Evolutionary conservation across 2,329 filamentous ascomycete genomes (phyloP).

Genomic region (Penicillium sp.): DNA sequence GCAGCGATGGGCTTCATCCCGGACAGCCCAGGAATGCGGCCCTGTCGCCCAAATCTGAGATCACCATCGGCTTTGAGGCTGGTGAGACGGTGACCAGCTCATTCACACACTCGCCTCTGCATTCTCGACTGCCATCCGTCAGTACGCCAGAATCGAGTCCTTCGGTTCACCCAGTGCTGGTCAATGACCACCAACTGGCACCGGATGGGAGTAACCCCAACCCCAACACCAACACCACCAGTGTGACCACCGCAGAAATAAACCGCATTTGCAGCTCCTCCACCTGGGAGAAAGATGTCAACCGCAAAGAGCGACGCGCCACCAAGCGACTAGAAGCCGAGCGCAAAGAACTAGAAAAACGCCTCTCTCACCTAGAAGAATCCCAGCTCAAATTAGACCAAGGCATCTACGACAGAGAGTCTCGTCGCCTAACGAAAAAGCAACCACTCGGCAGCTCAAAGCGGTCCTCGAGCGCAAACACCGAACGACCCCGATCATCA

Average conservation of each 20-base stretch:
- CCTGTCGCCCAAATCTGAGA: neutral
- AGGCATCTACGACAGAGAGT: conserved; percentile 24
- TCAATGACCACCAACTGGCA: conserved; percentile 10
- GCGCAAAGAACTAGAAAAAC: conserved; percentile 36
- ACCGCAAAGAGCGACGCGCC: conserved; percentile 35
- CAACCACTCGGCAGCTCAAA: conserved; percentile 35
- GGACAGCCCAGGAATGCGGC: neutral
- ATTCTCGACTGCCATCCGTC: conserved; percentile 20
- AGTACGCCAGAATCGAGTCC: conserved; percentile 23
- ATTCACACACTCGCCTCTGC: conserved; percentile 16
- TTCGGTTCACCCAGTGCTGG: conserved; percentile 12
- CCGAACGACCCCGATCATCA: conserved; percentile 31
- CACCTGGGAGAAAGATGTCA: conserved; percentile 24
- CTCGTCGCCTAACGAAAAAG: conserved; percentile 42
- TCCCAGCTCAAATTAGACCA: conserved; percentile 22
- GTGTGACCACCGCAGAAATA: neutral
- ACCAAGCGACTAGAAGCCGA: conserved; percentile 39
- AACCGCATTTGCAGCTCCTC: conserved; percentile 22
- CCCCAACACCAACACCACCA: neutral
- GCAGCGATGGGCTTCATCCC: neutral
- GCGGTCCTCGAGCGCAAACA: conserved; percentile 35
- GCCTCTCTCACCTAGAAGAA: conserved; percentile 24
- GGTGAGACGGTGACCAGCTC: conserved; percentile 21
- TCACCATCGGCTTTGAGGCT: conserved; percentile 3
- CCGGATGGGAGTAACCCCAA: conserved; percentile 8